Evolutionary conservation across 2,329 filamentous ascomycete species (phyloP).

Genomic region (Microsporum ferrugineum): DNA sequence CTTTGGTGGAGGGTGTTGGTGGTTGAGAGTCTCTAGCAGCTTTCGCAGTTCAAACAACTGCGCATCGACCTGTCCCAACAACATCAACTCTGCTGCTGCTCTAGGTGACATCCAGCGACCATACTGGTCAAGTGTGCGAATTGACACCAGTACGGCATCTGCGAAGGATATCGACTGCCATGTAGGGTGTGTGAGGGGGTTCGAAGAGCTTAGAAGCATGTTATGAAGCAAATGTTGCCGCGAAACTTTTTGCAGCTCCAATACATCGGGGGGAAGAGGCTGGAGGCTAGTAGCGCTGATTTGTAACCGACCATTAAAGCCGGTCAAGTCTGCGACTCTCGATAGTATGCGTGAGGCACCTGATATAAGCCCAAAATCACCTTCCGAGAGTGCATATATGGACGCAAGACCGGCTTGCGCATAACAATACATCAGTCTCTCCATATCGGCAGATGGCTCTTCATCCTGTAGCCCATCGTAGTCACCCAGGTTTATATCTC

Average conservation of each 20-base stretch:
- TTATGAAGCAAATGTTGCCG: constrained; percentile 33
- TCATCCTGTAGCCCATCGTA: constrained; percentile 34
- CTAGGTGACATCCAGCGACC: constrained; percentile 29
- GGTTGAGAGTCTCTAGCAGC: constrained; percentile 39
- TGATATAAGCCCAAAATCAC: constrained; percentile 35
- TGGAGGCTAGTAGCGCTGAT: constrained; percentile 19
- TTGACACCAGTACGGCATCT: constrained; percentile 31
- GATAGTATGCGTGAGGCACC: constrained; percentile 40
- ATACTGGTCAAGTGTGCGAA: constrained; percentile 29
- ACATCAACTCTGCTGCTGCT: constrained; percentile 38
- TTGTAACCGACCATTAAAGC: constrained; percentile 35
- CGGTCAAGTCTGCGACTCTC: constrained; percentile 41
- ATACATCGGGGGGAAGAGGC: constrained; percentile 23
- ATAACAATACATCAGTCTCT: constrained; percentile 27
- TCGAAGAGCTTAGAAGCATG: constrained; percentile 28
- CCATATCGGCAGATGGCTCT: constrained; percentile 15
- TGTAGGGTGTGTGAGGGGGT: constrained; percentile 33
- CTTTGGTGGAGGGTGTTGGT: constrained; percentile 33
- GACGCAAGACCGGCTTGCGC: constrained; percentile 49
- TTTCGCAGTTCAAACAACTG: constrained; percentile 44
- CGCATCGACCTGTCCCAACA: constrained; percentile 42
- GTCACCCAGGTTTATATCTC: constrained; percentile 48
- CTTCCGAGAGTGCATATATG: constrained; percentile 43
- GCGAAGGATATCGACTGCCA: constrained; percentile 31
- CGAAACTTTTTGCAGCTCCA: constrained; percentile 26